Evolutionary conservation across 1,284 basidiomycete species (phyloP).

Genomic region (Ceratobasidium sp.): DNA sequence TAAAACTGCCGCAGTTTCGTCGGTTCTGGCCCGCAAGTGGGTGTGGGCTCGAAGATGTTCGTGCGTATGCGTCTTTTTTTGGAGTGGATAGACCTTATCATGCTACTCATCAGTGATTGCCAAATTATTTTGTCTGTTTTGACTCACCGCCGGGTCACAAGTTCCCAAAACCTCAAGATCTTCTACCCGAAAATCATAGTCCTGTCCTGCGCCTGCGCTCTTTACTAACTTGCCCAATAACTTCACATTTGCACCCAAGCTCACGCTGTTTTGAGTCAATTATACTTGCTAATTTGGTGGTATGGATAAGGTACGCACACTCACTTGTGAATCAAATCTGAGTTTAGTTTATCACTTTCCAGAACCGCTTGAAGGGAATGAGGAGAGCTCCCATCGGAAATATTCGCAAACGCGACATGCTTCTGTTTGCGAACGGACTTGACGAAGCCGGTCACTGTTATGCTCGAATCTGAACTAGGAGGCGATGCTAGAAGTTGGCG

Average conservation of each 20-base stretch:
- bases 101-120: neutral
- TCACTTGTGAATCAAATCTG: slow-evolving; percentile 50
- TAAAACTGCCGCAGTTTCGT: slow-evolving; percentile 74
- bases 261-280: slow-evolving; percentile 55
- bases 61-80: slow-evolving; percentile 79
- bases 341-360: slow-evolving; percentile 53
- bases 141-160: slow-evolving; percentile 76
- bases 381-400: slow-evolving; percentile 81
- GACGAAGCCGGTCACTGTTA: slow-evolving; percentile 75
- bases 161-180: slow-evolving; percentile 72
- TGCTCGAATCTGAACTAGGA: slow-evolving; percentile 11
- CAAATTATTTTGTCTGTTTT: slow-evolving; percentile 2
- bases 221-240: slow-evolving; percentile 71
- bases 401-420: slow-evolving; percentile 82
- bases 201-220: slow-evolving; percentile 76
- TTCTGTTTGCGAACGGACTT: slow-evolving; percentile 87
- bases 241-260: slow-evolving; percentile 77
- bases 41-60: slow-evolving; percentile 84
- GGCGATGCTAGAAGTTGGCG: slow-evolving; percentile 44
- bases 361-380: slow-evolving; percentile 80
- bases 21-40: slow-evolving; percentile 84
- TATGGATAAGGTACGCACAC: slow-evolving; percentile 46
- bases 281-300: neutral
- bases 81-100: slow-evolving; percentile 80
- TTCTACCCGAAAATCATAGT: slow-evolving; percentile 78